Evolutionary conservation across 306 rosid genomes (phyloP).

Genomic region (Dalbergia cultrata): DNA sequence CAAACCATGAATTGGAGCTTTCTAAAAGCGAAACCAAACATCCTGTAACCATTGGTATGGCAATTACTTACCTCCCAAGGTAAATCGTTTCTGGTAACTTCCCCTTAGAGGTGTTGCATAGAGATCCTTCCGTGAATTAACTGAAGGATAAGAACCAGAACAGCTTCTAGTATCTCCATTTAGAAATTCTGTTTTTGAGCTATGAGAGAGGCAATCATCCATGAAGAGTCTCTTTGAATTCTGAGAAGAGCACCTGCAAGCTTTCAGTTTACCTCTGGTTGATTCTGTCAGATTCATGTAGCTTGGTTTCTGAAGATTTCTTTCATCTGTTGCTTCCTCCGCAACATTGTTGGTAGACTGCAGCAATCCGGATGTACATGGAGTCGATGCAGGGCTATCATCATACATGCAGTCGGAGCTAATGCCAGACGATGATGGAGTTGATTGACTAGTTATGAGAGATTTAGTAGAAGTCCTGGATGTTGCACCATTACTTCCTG

Average conservation of each 20-base stretch:
- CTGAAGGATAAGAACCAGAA: slow-evolving; percentile 62
- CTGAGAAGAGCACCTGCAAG: slow-evolving; percentile 49
- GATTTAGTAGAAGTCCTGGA: slow-evolving; percentile 66
- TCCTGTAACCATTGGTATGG: slow-evolving; percentile 19
- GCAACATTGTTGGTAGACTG: slow-evolving; percentile 44
- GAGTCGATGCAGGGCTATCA: slow-evolving; percentile 64
- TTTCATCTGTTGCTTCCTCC: slow-evolving; percentile 51
- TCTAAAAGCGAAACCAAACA: not conserved
- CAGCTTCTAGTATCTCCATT: slow-evolving; percentile 67
- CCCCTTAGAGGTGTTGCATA: slow-evolving; percentile 57
- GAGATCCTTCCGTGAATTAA: slow-evolving; percentile 57
- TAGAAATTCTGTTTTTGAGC: slow-evolving; percentile 41
- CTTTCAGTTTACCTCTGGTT: slow-evolving; percentile 68
- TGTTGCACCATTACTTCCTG: slow-evolving; percentile 64
- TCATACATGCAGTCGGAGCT: slow-evolving; percentile 70
- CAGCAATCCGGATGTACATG: slow-evolving; percentile 60
- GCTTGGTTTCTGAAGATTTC: slow-evolving; percentile 51
- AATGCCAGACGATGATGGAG: slow-evolving; percentile 66
- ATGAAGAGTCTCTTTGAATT: slow-evolving; percentile 51
- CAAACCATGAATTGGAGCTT: not conserved
- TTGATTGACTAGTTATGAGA: slow-evolving; percentile 50
- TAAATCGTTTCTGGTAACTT: slow-evolving; percentile 45
- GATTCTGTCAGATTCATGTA: slow-evolving; percentile 79
- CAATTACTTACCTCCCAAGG: slow-evolving; percentile 32
- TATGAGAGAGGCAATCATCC: slow-evolving; percentile 60